These are phyloP conservation scores for Lentinula sp. DNA, from an alignment of 768 basidiomycete genomes.

Conservation along the genomic window DNA sequence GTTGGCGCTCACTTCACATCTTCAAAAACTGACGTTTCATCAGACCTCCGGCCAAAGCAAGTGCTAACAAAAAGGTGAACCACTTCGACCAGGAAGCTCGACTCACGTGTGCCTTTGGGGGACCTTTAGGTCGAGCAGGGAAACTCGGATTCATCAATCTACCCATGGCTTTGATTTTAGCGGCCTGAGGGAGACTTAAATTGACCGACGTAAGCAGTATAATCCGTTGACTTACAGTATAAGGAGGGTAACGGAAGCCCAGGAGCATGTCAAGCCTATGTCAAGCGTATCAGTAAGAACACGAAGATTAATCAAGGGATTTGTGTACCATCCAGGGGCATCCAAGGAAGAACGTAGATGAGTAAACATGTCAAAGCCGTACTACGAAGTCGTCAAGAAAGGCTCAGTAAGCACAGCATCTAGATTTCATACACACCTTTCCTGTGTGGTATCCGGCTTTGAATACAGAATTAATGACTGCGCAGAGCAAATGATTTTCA, in stretches of 20 bases:
- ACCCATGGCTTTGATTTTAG: conserved; percentile 24
- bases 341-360: conserved; percentile 60
- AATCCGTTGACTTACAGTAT: conserved; percentile 25
- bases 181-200: conserved; percentile 14
- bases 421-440: conserved; percentile 31
- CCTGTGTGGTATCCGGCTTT: conserved; percentile 65
- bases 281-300: not conserved
- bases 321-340: conserved; percentile 49
- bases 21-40: conserved; percentile 4
- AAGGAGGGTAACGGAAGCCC: conserved; percentile 57
- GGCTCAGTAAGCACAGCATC: conserved; percentile 61
- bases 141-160: conserved; percentile 23
- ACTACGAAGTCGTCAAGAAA: conserved; percentile 16
- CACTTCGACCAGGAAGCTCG: conserved; percentile 37
- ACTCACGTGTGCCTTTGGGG: conserved; percentile 21
- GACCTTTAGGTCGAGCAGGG: conserved; percentile 39
- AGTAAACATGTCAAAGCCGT: conserved; percentile 71
- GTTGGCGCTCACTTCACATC: not conserved
- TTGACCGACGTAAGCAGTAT: not conserved
- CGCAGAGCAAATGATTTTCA: not conserved
- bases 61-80: conserved; percentile 35
- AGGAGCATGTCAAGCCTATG: conserved; percentile 44
- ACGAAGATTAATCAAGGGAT: conserved; percentile 9
- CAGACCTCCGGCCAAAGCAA: conserved; percentile 26
- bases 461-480: not conserved